Evolutionary conservation across 805 yeast genomes (phyloP).

Genomic region (Candida palmyrensis): DNA sequence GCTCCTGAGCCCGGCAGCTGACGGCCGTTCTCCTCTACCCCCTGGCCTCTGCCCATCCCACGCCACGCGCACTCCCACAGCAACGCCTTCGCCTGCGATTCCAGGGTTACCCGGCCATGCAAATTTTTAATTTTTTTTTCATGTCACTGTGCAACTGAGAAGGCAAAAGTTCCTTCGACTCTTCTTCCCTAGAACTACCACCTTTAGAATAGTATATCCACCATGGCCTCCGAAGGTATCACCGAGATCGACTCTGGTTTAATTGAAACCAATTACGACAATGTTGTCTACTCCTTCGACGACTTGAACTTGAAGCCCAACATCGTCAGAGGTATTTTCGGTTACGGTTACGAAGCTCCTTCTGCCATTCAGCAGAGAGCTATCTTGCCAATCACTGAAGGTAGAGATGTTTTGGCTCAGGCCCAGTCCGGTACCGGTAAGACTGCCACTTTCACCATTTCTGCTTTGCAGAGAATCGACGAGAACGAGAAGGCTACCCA

Average conservation of each 20-base stretch:
- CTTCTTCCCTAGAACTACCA: constrained; percentile 1
- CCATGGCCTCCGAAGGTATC: constrained; percentile 61
- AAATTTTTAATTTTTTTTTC: constrained; percentile 10
- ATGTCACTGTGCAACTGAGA: background rate
- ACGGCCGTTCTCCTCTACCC: too few species aligned
- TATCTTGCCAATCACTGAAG: constrained; percentile 70
- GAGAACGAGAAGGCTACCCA: constrained; percentile 69
- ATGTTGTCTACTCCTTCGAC: constrained; percentile 68
- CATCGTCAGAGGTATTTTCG: constrained; percentile 73
- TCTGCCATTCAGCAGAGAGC: constrained; percentile 82
- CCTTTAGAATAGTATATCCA: constrained; percentile 6
- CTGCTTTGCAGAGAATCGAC: constrained; percentile 72
- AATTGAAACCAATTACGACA: constrained; percentile 95
- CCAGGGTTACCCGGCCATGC: constrained; percentile 8
- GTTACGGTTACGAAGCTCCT: constrained; percentile 78
- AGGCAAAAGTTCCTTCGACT: background rate
- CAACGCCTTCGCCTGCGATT: background rate
- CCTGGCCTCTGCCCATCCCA: too few species aligned
- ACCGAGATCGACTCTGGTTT: constrained; percentile 75
- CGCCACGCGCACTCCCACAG: background rate
- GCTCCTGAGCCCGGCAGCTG: too few species aligned
- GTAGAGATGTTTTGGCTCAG: constrained; percentile 71
- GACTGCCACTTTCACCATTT: constrained; percentile 82
- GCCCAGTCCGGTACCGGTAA: constrained; percentile 91
- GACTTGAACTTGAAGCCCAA: constrained; percentile 69